phyloP scores from a whole-genome alignment of 495 filamentous ascomycete species.

The Penicillium coffeae region DNA sequence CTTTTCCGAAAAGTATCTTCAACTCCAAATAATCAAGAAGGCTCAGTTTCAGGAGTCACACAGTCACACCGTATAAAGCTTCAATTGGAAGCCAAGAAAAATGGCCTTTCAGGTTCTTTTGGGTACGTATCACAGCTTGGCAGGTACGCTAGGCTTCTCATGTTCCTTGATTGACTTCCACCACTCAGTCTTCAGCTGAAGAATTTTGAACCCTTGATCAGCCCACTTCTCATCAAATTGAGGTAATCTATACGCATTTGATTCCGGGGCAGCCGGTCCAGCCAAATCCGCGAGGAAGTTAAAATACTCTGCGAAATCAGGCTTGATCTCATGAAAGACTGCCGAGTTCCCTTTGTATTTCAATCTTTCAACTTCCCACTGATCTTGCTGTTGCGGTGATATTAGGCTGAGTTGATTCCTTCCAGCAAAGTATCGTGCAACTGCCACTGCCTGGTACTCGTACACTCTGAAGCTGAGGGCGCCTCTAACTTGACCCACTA shows the following conservation, averaged over 20 bases:
- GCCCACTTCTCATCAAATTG: constrained; percentile 37
- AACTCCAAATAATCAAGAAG: too few species aligned
- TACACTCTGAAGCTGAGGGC: constrained; percentile 50
- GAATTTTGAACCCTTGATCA: constrained; percentile 22
- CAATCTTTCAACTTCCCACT: constrained; percentile 45
- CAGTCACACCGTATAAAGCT: too few species aligned
- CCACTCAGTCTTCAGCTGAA: constrained; percentile 18
- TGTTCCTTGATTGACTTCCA: constrained; percentile 7
- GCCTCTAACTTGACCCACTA: constrained; percentile 39
- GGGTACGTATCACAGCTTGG: background rate
- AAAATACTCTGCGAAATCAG: constrained; percentile 51
- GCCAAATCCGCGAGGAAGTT: constrained; percentile 36
- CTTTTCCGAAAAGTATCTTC: too few species aligned
- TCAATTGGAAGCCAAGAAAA: background rate
- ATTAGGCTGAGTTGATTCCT: constrained; percentile 27
- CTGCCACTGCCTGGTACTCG: constrained; percentile 51
- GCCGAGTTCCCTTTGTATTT: constrained; percentile 37
- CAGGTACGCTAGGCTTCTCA: background rate
- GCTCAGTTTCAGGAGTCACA: too few species aligned
- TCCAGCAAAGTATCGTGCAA: constrained; percentile 48
- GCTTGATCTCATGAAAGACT: constrained; percentile 42
- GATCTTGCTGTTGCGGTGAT: constrained; percentile 30
- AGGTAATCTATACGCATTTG: constrained; percentile 31
- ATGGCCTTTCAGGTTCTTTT: background rate
- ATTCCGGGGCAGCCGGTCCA: constrained; percentile 34